Evolutionary conservation across 352 stramenopile species (phyloP).

Genomic region (Phytophthora brassicae): DNA sequence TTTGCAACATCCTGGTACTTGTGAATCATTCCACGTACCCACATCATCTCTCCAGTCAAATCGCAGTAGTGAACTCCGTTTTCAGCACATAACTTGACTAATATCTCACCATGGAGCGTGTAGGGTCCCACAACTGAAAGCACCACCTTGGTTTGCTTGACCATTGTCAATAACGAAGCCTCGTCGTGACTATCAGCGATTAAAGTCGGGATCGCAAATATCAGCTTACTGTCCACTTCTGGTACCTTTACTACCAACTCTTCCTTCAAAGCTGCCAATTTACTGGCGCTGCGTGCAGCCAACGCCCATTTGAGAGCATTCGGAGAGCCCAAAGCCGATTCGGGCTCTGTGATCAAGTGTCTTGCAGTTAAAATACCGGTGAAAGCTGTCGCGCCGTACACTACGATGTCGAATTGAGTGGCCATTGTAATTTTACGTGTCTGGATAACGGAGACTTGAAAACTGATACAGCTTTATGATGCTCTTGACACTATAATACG

Average conservation of each 20-base stretch:
- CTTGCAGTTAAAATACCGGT: constrained; percentile 64
- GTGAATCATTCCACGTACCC: constrained; percentile 69
- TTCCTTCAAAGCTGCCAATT: constrained; percentile 55
- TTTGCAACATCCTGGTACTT: constrained; percentile 54
- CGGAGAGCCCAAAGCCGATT: constrained; percentile 27
- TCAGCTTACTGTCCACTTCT: constrained; percentile 16
- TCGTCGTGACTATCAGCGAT: constrained; percentile 51
- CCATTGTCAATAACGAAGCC: constrained; percentile 49
- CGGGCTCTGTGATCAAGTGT: constrained; percentile 56
- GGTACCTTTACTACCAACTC: constrained; percentile 36
- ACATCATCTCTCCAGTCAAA: constrained; percentile 86
- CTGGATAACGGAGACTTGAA: background rate
- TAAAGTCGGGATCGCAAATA: constrained; percentile 36
- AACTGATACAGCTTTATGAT: too few relatives aligned
- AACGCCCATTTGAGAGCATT: constrained; percentile 76
- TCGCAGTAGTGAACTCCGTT: constrained; percentile 90
- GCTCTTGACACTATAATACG: background rate
- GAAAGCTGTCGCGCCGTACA: constrained; percentile 89
- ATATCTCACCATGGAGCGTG: constrained; percentile 59
- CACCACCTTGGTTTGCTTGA: constrained; percentile 72
- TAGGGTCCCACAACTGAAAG: constrained; percentile 81
- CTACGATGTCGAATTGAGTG: constrained; percentile 45
- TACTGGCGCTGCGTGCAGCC: constrained; percentile 63
- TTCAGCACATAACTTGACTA: constrained; percentile 81
- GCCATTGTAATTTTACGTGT: background rate